Base-by-base conservation (phyloP, 2,329 filamentous ascomycete genomes). In the Dryadomyces sulphureus region DNA sequence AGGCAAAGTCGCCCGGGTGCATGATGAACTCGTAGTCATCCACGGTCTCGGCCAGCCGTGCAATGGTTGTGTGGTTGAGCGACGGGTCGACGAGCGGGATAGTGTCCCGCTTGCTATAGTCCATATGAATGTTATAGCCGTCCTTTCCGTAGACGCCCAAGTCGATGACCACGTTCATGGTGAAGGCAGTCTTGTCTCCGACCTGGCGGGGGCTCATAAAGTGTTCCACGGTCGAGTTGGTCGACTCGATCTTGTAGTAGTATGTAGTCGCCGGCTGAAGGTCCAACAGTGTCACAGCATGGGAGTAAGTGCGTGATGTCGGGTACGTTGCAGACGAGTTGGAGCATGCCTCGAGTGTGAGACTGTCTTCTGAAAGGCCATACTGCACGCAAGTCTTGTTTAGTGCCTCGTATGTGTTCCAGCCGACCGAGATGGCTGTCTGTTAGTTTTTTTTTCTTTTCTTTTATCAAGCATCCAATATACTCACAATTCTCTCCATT, bases 21-120 rank as follows among this genome's bases (percentile, higher is more conserved):
- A 73, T 55, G 38, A 73, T 58, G 39, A 78, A 59, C 51, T 78
- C 74, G 54, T 76, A 77, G 49, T 72, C 65, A 52, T 76, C 59
- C 30, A 70, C 61, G 0, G 66, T 75, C 14, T 60, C 54, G 2
- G 72, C 70, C 2, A 78, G 65, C 2, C 66, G 65, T 16, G 62
- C 64, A 48, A 78, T 78, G n/a, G 74, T 78, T 2, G 70, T 73
- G 59, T 77, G 73, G 54, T 77, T 73, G 1, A 75, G 60, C 9
- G 66, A 65, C 3, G 73, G 72, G 4, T 70, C 57, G 35, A 77
- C 59, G 5, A 50, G 50, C 0, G 71, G 72, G 35, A 72, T 73
- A 1, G 56, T 62, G 46, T 71, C 68, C 32, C 67, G 60, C 55
- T 73, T 75, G 11, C 59, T 56, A 43, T 60, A 53, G 54, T 68